Base-by-base conservation (phyloP, 2,329 filamentous ascomycete species). In the Aspergillus floridensis region DNA sequence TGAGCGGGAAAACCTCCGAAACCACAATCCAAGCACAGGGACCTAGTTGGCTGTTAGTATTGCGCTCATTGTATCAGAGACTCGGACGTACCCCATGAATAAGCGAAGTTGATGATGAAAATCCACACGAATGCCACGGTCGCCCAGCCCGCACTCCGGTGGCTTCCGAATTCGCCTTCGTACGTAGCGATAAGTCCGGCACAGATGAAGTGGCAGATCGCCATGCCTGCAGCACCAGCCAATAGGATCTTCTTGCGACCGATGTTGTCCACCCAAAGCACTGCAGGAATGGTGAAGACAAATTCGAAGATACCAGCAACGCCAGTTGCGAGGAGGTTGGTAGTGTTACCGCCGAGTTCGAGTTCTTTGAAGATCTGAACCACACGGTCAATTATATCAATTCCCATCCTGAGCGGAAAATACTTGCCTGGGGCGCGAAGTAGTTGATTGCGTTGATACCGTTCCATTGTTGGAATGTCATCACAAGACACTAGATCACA, bases 41-140 rank as follows among this genome's bases (percentile, higher is more conserved):
- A 29, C 52, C 29, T 50, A 49, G 14, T 11, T 5, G 12, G 10
- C 11, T 8, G 22, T 47, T 26, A 38, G 14, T 5, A 5, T 14
- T 2, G 8, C 31, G 21, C n/a, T 6, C 47, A 35, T 14, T 2
- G 21, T 2, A 22, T 35, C 16, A 19, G 50, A 53, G 19, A 7
- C 16, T 29, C 16, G 5, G 6, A 63, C 59, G 46, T 59, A 71
- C 74, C 71, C 89, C 89, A 92, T 0, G 83, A 86, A 70, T 90
- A 91, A 31, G 87, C 90, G 68, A 92, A 92, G 73, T 89, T 84
- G 31, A 90, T 79, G 29, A 90, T 86, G 64, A 90, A 92, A 0
- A 92, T 79, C 88, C 89, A 92, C 5, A 79, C 72, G 58, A 79
- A 75, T 0, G 68, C 80, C 5, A 84, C 87, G 0, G 88, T 83